Conservation (phyloP, 1,139 yeast genomes). For the Groenewaldozyma sp. region DNA sequence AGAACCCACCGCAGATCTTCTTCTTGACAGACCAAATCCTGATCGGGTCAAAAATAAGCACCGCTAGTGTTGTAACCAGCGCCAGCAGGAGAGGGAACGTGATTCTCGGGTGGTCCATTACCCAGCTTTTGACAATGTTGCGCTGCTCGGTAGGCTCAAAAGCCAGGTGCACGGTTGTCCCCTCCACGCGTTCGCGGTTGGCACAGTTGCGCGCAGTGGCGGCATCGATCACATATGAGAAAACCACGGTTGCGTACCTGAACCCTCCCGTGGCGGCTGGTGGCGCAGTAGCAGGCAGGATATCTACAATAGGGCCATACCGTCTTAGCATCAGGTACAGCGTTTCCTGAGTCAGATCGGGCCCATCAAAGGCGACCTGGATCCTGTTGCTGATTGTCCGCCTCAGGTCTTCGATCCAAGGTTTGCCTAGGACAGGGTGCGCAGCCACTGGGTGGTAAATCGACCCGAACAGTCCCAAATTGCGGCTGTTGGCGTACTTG, state of each 20-base stretch:
- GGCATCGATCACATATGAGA: conserved; percentile 53
- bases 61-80: conserved; percentile 66
- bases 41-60: conserved; percentile 83
- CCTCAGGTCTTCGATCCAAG: conserved; percentile 92
- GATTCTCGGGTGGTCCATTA: conserved; percentile 72
- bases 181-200: conserved; percentile 48
- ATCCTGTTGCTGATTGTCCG: conserved; percentile 60
- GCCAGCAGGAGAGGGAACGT: conserved; percentile 61
- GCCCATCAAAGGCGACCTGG: conserved; percentile 66
- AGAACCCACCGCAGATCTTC: conserved; percentile 38
- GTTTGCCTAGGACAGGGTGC: conserved; percentile 78
- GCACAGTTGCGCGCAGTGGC: conserved; percentile 86
- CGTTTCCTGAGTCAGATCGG: conserved; percentile 70
- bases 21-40: conserved; percentile 71
- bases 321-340: conserved; percentile 74
- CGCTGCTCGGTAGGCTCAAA: conserved; percentile 50
- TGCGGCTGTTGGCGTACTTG: conserved; percentile 8
- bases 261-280: conserved; percentile 34
- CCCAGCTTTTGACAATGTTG: conserved; percentile 42
- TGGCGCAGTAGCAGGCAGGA: conserved; percentile 46
- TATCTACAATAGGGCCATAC: conserved; percentile 76
- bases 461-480: conserved; percentile 24
- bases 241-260: conserved; percentile 45
- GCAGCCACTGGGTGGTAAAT: conserved; percentile 38
- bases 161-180: conserved; percentile 62